Evolutionary conservation across 306 rosid genomes (phyloP).

Genomic region (Pterocarpus macrocarpus): DNA sequence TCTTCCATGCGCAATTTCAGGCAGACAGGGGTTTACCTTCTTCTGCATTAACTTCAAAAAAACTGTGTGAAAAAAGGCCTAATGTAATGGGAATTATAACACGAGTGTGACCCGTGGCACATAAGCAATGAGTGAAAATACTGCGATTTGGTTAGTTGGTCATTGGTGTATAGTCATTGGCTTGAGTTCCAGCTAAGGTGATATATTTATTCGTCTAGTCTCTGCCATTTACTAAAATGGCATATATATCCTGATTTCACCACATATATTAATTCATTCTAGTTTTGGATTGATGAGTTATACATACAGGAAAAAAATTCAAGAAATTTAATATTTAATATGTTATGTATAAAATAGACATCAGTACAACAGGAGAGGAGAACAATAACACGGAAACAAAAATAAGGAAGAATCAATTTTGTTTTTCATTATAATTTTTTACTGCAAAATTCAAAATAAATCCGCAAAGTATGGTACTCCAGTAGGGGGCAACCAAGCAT

Average conservation of each 20-base stretch:
- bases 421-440: neutral
- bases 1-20: neutral
- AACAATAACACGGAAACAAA: neutral
- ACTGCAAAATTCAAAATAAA: slow-evolving; percentile 39
- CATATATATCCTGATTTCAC: neutral
- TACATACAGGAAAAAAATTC: neutral
- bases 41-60: neutral
- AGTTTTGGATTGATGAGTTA: neutral
- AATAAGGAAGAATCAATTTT: neutral
- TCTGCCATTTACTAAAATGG: neutral
- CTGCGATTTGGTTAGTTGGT: neutral
- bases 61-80: neutral
- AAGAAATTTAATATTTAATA: neutral
- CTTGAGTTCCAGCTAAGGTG: neutral
- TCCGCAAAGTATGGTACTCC: slow-evolving; percentile 48
- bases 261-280: neutral
- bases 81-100: neutral
- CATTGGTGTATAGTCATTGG: neutral
- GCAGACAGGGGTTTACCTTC: neutral
- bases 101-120: neutral
- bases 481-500: slow-evolving; percentile 55
- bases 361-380: neutral
- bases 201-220: neutral
- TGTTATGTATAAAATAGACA: neutral
- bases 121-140: neutral